These are phyloP conservation scores for Tausonia pullulans DNA, from an alignment of 1,284 basidiomycete genomes.

Conservation along the genomic window DNA sequence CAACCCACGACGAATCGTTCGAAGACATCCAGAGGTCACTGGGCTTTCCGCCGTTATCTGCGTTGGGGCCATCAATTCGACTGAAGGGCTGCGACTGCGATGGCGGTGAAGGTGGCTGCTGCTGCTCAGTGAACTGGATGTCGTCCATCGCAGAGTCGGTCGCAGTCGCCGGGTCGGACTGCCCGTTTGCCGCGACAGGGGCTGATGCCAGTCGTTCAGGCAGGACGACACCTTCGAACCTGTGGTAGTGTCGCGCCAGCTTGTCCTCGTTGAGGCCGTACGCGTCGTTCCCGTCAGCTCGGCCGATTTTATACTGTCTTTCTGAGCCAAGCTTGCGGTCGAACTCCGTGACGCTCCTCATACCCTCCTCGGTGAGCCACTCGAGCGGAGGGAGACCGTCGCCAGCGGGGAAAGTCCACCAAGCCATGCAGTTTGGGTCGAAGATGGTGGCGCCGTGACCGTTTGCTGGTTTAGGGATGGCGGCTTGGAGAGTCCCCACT, in stretches of 20 bases:
- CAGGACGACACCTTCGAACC: neutral
- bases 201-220: neutral
- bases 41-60: no score
- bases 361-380: neutral
- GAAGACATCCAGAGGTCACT: slow-evolving; percentile 9
- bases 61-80: no score
- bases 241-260: neutral
- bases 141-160: neutral
- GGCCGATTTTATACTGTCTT: neutral
- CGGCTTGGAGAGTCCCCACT: slow-evolving; percentile 2
- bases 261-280: neutral
- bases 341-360: neutral
- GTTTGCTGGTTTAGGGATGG: neutral
- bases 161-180: neutral
- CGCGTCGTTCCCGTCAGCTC: neutral
- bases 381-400: neutral
- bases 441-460: slow-evolving; percentile 6
- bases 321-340: neutral
- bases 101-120: neutral
- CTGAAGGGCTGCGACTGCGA: neutral
- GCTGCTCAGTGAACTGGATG: neutral
- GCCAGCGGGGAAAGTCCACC: slow-evolving; percentile 10
- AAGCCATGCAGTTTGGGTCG: neutral
- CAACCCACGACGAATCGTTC: slow-evolving; percentile 4
- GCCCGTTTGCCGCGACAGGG: neutral